Evolutionary conservation across 306 rosid genomes (phyloP).

Genomic region (Quercus wislizeni): DNA sequence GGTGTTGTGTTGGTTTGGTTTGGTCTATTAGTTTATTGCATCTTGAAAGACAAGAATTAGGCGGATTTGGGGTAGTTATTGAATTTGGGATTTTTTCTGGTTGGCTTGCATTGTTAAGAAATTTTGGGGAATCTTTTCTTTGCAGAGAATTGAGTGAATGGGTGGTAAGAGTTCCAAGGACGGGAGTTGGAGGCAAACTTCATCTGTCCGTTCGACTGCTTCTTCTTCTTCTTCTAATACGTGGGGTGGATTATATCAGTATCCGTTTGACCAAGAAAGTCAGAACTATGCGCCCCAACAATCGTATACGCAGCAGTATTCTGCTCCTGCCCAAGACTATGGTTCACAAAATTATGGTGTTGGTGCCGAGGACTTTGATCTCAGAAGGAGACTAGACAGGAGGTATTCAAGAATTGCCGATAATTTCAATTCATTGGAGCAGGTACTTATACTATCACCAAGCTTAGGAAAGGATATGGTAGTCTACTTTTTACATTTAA

Average conservation of each 20-base stretch:
- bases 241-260: slow-evolving; percentile 32
- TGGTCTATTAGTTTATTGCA: not conserved
- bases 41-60: not conserved
- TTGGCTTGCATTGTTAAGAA: slow-evolving; percentile 17
- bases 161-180: slow-evolving; percentile 70
- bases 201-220: slow-evolving; percentile 40
- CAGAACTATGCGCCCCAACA: slow-evolving; percentile 44
- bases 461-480: not conserved
- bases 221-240: not conserved
- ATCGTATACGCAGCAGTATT: slow-evolving; percentile 38
- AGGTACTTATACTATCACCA: slow-evolving; percentile 35
- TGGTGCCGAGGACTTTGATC: not conserved
- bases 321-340: slow-evolving; percentile 20
- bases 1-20: not conserved
- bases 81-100: slow-evolving; percentile 12
- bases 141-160: slow-evolving; percentile 55
- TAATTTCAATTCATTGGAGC: slow-evolving; percentile 62
- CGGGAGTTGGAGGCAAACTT: slow-evolving; percentile 39
- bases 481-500: not conserved
- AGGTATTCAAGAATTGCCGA: slow-evolving; percentile 83
- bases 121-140: not conserved
- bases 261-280: slow-evolving; percentile 43
- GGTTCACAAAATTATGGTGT: slow-evolving; percentile 8
- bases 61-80: not conserved
- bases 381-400: slow-evolving; percentile 51